Evolutionary conservation across 2,329 filamentous ascomycete species (phyloP).

Genomic region (Septoria linicola): DNA sequence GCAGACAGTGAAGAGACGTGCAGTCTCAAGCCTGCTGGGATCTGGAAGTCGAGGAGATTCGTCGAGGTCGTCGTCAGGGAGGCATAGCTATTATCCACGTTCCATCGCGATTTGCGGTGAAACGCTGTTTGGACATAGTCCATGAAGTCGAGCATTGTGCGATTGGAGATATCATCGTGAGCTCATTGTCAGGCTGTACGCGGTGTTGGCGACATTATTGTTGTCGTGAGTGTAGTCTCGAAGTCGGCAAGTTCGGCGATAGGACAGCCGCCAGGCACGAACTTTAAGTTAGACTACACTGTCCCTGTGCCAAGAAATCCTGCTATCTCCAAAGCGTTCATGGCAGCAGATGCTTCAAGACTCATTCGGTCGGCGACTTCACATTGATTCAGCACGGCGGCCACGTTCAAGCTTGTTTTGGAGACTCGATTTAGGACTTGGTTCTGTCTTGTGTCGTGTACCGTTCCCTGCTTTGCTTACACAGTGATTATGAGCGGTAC

Average conservation of each 20-base stretch:
- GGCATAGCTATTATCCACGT: conserved; percentile 87
- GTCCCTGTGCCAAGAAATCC: no score
- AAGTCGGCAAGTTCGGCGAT: background rate
- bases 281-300: background rate
- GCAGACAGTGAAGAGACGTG: conserved; percentile 89
- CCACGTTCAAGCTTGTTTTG: no score
- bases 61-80: conserved; percentile 79
- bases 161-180: conserved; percentile 18
- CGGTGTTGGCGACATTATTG: background rate
- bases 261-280: no score
- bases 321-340: no score
- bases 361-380: no score
- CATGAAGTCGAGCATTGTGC: conserved; percentile 88
- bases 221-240: background rate
- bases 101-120: conserved; percentile 82
- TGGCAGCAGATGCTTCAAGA: no score
- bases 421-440: no score
- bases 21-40: conserved; percentile 78
- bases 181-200: conserved; percentile 6
- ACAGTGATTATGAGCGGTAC: no score
- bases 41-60: conserved; percentile 83
- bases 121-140: conserved; percentile 93
- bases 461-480: no score
- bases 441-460: no score
- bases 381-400: no score